phyloP scores from a whole-genome alignment of 495 filamentous ascomycete species.

The Glonium stellatum region DNA sequence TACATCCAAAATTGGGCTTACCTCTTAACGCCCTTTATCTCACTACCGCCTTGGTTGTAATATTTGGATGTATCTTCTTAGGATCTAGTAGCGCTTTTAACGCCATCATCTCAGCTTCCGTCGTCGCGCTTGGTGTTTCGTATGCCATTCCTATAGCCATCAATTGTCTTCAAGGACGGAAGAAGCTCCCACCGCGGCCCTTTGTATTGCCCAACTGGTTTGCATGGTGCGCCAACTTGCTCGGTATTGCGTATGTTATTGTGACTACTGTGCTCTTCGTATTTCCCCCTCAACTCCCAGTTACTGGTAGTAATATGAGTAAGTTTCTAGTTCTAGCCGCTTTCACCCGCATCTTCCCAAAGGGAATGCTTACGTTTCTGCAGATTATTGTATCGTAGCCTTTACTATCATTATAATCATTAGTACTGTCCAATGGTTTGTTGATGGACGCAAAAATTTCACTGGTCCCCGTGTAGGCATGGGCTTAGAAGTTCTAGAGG shows the following conservation, averaged over 20 bases:
- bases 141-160: slow-evolving; percentile 68
- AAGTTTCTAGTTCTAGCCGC: slow-evolving; percentile 34
- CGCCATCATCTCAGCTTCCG: slow-evolving; percentile 63
- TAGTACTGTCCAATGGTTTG: slow-evolving; percentile 58
- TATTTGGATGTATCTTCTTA: slow-evolving; percentile 71
- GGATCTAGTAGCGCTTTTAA: slow-evolving; percentile 60
- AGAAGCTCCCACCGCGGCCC: slow-evolving; percentile 53
- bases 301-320: slow-evolving; percentile 67
- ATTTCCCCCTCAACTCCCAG: slow-evolving; percentile 62
- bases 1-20: slow-evolving; percentile 57
- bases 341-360: not conserved
- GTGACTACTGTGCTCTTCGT: slow-evolving; percentile 70
- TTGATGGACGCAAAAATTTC: slow-evolving; percentile 69
- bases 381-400: slow-evolving; percentile 57
- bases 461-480: slow-evolving; percentile 51
- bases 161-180: slow-evolving; percentile 58
- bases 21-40: slow-evolving; percentile 64
- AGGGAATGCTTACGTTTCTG: not conserved
- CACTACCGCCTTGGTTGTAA: slow-evolving; percentile 55
- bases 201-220: slow-evolving; percentile 54
- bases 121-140: slow-evolving; percentile 62
- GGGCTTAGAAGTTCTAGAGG: slow-evolving; percentile 22
- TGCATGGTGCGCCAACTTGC: slow-evolving; percentile 57
- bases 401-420: slow-evolving; percentile 63
- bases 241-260: slow-evolving; percentile 58